Percentiles rank a stretch among this genome's conserved stretches.
phyloP scores from a whole-genome alignment of 352 stramenopile species.

The Globisporangium spinosum region DNA sequence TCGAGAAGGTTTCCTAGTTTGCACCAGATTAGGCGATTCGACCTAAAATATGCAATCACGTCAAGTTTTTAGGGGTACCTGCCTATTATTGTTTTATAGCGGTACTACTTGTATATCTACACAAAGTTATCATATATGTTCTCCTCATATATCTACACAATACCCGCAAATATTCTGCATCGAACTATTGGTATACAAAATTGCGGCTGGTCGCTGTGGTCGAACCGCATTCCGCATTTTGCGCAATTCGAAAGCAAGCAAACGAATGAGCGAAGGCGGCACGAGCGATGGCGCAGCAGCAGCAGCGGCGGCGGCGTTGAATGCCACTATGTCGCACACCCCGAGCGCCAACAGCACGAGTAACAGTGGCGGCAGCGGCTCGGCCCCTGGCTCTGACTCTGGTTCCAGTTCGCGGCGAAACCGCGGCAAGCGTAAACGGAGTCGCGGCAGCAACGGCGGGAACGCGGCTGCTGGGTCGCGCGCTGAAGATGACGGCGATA shows the following conservation, averaged over 20 bases:
- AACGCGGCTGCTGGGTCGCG: neutral
- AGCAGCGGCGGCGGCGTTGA: neutral
- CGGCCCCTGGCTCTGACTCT: constrained; percentile 18
- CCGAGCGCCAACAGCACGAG: neutral
- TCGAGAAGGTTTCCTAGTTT: too few species aligned
- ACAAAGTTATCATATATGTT: too few species aligned
- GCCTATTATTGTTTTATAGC: too few species aligned
- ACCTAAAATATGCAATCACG: too few species aligned
- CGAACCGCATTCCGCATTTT: neutral
- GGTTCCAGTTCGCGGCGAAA: constrained; percentile 18
- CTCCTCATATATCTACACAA: too few species aligned
- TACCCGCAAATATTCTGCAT: too few species aligned
- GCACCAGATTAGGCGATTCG: too few species aligned
- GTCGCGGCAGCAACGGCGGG: constrained; percentile 8
- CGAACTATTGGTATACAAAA: too few species aligned
- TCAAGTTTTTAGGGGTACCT: too few species aligned
- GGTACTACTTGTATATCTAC: too few species aligned
- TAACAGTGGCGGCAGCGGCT: neutral
- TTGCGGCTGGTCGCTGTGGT: neutral
- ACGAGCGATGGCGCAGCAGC: neutral
- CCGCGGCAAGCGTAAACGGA: constrained; percentile 39
- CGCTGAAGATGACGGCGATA: constrained; percentile 4
- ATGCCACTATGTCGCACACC: neutral
- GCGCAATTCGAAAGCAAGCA: constrained; percentile 5
- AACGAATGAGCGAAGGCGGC: constrained; percentile 7